A percentile compares a stretch with the other conserved stretches of the same genome.
Evolutionary conservation across 441 rosid species (phyloP).

Genomic region (Euphorbia corollata): DNA sequence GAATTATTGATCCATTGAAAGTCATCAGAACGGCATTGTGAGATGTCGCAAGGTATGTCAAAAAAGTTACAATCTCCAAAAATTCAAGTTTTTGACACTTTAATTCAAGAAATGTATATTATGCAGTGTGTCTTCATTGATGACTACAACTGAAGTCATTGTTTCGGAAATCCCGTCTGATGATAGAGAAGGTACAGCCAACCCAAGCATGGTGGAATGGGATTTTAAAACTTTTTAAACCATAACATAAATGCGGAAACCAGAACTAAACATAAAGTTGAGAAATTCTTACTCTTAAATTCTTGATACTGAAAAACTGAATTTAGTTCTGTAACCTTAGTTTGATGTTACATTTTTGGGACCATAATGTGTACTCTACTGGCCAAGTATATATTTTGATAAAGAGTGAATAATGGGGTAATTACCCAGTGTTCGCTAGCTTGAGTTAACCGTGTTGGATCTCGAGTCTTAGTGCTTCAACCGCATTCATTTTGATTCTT

Average conservation of each 20-base stretch:
- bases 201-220: conserved; percentile 63
- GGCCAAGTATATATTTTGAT: background rate
- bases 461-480: too few relatives aligned
- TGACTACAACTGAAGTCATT: conserved; percentile 81
- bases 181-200: conserved; percentile 47
- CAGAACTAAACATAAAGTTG: background rate
- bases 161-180: conserved; percentile 72
- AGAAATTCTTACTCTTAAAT: background rate
- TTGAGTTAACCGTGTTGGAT: too few relatives aligned
- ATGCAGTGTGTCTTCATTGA: conserved; percentile 72
- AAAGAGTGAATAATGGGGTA: too few relatives aligned
- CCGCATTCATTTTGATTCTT: too few relatives aligned
- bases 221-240: conserved; percentile 15
- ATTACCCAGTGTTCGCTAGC: too few relatives aligned
- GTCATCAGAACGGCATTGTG: conserved; percentile 79
- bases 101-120: background rate
- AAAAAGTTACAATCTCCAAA: background rate
- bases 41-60: conserved; percentile 70
- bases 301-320: background rate
- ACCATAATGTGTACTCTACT: background rate
- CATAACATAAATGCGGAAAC: background rate
- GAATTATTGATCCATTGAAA: conserved; percentile 76
- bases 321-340: background rate
- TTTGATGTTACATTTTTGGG: background rate
- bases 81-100: background rate